Evolutionary conservation across 2,329 filamentous ascomycete species (phyloP), one percentile per base, ranked within the genome.

Genomic region (Alternaria conjuncta): DNA sequence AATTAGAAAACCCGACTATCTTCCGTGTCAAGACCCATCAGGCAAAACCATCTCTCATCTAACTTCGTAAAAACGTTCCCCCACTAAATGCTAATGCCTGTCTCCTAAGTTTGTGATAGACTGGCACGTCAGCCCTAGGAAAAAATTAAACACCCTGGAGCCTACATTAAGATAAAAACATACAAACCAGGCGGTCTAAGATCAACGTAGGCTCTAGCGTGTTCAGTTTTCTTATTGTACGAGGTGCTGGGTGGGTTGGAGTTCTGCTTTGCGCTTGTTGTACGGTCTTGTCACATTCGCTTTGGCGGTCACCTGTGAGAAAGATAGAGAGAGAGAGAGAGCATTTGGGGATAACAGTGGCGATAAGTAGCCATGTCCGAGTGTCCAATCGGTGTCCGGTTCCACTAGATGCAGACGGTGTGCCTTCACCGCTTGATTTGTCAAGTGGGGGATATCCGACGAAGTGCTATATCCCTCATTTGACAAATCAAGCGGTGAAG

Each of bases 331-430:
- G 15, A 41, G 28, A 30, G 32, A 41, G 36, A 41, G n/a, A 41
- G 36, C 36, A 41, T 41, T 41, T 41, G 36, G 36, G 5, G 36
- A 41, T 41, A 5, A 41, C n/a, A 41, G 36, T 41, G 15, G 36
- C n/a, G n/a, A 41, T 41, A 9, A 41, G 36, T 18, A 41, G 36
- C 36, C 36, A 5, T 41, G 36, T 41, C n/a, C n/a, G 36, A 41
- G 36, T 41, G 0, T 41, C 36, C 36, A 18, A 0, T 41, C 0
- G 1, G 36, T 41, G 9, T 18, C 0, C 36, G n/a, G 1, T 11
- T 41, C 36, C 36, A 36, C 5, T 2, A 4, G 32, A 36, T 6
- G 30, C 30, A 0, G 13, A 36, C 3, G 30, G 4, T 36, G 30
- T 36, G 1, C 30, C 30, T 36, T 4, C 4, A 36, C 30, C 13